Conservation (phyloP, 306 rosid genomes). For the Vigna angularis region DNA sequence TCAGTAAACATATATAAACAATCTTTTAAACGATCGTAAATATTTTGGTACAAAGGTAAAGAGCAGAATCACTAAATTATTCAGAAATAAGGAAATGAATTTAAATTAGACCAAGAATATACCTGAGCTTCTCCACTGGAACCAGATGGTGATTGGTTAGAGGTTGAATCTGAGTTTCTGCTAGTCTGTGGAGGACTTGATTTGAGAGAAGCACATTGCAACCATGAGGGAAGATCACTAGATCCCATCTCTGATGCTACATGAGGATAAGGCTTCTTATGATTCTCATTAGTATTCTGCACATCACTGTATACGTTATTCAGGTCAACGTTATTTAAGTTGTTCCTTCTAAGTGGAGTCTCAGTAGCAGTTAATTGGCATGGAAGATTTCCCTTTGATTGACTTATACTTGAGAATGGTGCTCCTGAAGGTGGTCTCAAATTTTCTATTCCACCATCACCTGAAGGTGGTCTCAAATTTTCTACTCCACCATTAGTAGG, state of each 20-base stretch:
- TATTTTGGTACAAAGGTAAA: conserved; percentile 1
- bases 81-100: conserved; percentile 34
- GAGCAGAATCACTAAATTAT: conserved; percentile 11
- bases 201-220: conserved; percentile 53
- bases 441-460: conserved; percentile 46
- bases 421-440: conserved; percentile 47
- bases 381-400: conserved; percentile 45
- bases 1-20: conserved; percentile 15
- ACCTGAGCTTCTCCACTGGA: conserved; percentile 78
- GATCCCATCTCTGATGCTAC: conserved; percentile 42
- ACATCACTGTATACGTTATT: conserved; percentile 59
- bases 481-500: conserved; percentile 42
- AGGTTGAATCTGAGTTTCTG: conserved; percentile 65
- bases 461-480: conserved; percentile 43
- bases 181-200: conserved; percentile 65
- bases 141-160: conserved; percentile 68
- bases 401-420: conserved; percentile 37
- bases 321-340: conserved; percentile 64
- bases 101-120: conserved; percentile 33
- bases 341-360: conserved; percentile 45
- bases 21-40: not conserved
- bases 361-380: conserved; percentile 42
- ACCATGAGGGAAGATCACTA: conserved; percentile 47
- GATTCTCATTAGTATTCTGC: conserved; percentile 52
- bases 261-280: conserved; percentile 46